Evolutionary conservation across 1,139 yeast genomes (phyloP).

Genomic region (Protomyces inouyei): DNA sequence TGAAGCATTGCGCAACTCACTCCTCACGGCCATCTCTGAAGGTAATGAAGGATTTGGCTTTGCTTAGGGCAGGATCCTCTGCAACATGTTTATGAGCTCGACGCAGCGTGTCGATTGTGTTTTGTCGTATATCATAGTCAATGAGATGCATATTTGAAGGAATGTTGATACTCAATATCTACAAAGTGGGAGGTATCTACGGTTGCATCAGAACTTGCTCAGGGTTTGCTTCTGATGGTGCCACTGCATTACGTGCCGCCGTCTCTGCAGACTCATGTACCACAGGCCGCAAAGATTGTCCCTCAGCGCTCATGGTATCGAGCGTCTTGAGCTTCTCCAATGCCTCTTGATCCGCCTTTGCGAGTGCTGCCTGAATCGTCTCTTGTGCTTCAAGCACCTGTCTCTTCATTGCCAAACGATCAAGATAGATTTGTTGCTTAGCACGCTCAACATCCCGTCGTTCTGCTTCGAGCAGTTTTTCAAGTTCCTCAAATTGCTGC

Average conservation of each 20-base stretch:
- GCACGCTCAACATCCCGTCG: conserved; percentile 66
- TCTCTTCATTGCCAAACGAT: conserved; percentile 58
- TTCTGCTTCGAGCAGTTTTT: conserved; percentile 72
- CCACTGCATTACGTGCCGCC: background rate
- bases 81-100: too few species aligned
- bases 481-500: conserved; percentile 63
- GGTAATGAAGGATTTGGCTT: conserved; percentile 97
- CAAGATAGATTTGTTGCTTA: conserved; percentile 76
- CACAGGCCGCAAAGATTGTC: background rate
- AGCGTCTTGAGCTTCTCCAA: background rate
- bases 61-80: conserved; percentile 42
- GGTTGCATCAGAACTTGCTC: background rate
- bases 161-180: background rate
- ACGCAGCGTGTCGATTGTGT: background rate
- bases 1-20: conserved; percentile 73
- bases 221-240: background rate
- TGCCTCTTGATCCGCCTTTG: background rate
- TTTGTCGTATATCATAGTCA: background rate
- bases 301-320: background rate
- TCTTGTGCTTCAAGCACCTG: background rate
- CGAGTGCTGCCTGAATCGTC: background rate
- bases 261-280: background rate
- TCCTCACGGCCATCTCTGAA: conserved; percentile 82
- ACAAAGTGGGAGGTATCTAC: background rate
- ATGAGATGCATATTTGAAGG: too few species aligned